These are phyloP conservation scores for Coniochaeta prunicola DNA, from an alignment of 2,329 filamentous ascomycete species.

Conservation along the genomic window DNA sequence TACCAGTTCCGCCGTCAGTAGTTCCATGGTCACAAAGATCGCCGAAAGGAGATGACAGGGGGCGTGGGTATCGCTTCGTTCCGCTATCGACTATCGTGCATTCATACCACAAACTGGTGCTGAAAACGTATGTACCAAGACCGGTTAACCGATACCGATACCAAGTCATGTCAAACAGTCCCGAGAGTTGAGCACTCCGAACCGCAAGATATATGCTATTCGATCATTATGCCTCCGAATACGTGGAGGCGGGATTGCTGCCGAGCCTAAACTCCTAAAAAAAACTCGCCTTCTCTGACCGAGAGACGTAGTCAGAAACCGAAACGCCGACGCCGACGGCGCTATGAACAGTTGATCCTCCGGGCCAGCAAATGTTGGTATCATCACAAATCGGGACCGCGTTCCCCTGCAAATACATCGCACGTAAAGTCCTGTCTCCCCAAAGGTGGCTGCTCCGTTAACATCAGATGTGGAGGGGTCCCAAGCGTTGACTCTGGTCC, in stretches of 20 bases:
- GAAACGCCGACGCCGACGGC: background rate
- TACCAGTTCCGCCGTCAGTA: background rate
- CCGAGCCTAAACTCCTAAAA: background rate
- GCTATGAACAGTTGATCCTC: background rate
- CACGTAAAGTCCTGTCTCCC: background rate
- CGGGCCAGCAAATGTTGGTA: background rate
- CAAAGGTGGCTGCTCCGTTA: background rate
- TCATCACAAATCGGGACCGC: background rate
- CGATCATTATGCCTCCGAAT: background rate
- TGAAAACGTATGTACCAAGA: conserved; percentile 4
- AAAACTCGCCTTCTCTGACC: background rate
- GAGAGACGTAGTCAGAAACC: background rate
- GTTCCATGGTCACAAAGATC: background rate
- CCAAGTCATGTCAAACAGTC: background rate
- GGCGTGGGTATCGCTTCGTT: background rate
- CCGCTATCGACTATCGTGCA: background rate
- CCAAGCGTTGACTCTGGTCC: conserved; percentile 20
- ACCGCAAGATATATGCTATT: background rate
- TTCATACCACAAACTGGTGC: background rate
- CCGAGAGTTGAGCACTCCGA: conserved; percentile 5
- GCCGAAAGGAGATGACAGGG: background rate
- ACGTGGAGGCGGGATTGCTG: background rate
- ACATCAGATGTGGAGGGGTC: conserved; percentile 9
- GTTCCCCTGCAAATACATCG: background rate
- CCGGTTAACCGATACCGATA: background rate